Base-by-base conservation (phyloP, 2,329 filamentous ascomycete genomes). In the Arthrinium phaeospermum region DNA sequence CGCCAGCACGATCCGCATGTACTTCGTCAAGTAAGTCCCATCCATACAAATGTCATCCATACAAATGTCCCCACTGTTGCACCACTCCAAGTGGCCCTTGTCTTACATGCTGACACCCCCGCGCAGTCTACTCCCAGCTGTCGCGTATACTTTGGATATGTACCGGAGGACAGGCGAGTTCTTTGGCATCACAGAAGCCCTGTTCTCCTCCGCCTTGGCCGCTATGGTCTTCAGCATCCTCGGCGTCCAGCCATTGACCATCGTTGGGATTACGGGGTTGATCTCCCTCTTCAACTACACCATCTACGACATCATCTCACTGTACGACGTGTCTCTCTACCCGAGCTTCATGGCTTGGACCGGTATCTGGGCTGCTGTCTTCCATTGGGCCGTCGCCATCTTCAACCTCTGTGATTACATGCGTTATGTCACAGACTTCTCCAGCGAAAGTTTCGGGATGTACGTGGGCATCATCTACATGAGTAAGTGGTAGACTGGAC, bases 61-160 rank as follows among this genome's bases (percentile, higher is more conserved):
- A 4, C 45, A 16, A 3, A 12, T 45, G 10, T 57, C 37, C 45
- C 12, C 41, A 10, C 1, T 2, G 19, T 2, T 22, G 19, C 27
- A 22, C 10, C 16, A 37, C 30, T 37, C 16, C 2, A 3, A 5
- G 16, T 41, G 6, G 19, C 16, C 4, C 46, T 34, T n/a, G 53
- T 1, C 46, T 34, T n/a, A 47, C 64, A 73, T 57, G 72, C 70
- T 27, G 70, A 73, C 19, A 74, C 71, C 19, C 3, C 64, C 73
- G 10, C 71, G 70, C 37, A 79, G 86, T 73, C 81, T 91, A 1
- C 82, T 91, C 4, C 89, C 89, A 5, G 89, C 89, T 0, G 81
- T 91, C 4, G 89, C 89, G 2, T 91, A 89, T 74, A 86, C 86
- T 2, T 80, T 90, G 24, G 88, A 91, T 77, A 90, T 90, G 87